Conservation (phyloP, 2,329 filamentous ascomycete species). For the Microcera coccophila region DNA sequence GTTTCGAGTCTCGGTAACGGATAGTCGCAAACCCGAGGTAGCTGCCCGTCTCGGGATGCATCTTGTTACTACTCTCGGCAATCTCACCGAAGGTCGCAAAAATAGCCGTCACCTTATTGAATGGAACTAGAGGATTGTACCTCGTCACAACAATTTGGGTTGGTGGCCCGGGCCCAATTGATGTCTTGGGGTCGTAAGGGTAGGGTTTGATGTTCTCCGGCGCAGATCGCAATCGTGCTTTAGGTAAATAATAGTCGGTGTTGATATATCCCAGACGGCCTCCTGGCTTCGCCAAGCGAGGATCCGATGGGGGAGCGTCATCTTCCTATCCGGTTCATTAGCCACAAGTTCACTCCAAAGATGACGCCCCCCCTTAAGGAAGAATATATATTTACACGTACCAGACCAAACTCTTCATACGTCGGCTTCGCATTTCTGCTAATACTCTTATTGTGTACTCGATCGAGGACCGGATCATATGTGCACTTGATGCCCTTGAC, state of each 20-base stretch:
- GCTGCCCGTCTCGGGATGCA: slow-evolving; percentile 89
- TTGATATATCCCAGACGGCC: slow-evolving; percentile 65
- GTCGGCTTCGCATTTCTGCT: slow-evolving; percentile 57
- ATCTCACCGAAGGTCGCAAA: slow-evolving; percentile 85
- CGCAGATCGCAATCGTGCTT: slow-evolving; percentile 65
- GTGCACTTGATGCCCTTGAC: slow-evolving; percentile 56
- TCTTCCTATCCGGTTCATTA: slow-evolving; percentile 68
- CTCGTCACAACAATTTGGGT: slow-evolving; percentile 90
- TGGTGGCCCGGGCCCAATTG: slow-evolving; percentile 82
- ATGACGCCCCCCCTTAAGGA: slow-evolving; percentile 57
- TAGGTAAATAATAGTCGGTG: slow-evolving; percentile 65
- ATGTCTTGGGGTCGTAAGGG: slow-evolving; percentile 74
- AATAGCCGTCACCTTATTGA: slow-evolving; percentile 69
- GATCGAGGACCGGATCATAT: slow-evolving; percentile 58
- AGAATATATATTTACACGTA: slow-evolving; percentile 53
- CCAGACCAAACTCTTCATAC: slow-evolving; percentile 62
- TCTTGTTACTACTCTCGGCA: slow-evolving; percentile 85
- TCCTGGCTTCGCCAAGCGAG: slow-evolving; percentile 65
- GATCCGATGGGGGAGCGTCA: slow-evolving; percentile 75
- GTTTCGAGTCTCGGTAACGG: slow-evolving; percentile 72
- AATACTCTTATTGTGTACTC: slow-evolving; percentile 45
- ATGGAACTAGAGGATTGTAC: slow-evolving; percentile 86
- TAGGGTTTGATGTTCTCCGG: slow-evolving; percentile 82
- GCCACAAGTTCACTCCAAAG: slow-evolving; percentile 49
- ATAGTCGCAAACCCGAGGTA: slow-evolving; percentile 93